phyloP scores from a whole-genome alignment of 352 stramenopile species.

The Phytophthora meadii region DNA sequence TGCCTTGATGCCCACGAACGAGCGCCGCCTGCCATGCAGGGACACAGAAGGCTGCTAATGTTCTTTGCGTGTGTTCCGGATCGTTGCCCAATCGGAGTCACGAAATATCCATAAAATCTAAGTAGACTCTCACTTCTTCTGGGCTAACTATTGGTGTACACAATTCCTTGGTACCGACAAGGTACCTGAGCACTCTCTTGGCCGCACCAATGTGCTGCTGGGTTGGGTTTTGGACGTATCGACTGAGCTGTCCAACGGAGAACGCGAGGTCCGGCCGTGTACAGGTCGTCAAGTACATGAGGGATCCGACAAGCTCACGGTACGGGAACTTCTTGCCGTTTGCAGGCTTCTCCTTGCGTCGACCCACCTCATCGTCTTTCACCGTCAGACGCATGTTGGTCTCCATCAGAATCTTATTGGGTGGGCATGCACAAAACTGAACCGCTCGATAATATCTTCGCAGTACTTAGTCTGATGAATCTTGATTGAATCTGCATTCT shows the following conservation, averaged over 20 bases:
- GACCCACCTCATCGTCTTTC: neutral
- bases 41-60: neutral
- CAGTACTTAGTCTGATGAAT: neutral
- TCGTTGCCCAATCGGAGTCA: neutral
- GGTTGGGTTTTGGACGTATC: constrained; percentile 5
- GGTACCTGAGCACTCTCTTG: neutral
- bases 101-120: constrained; percentile 3
- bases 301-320: neutral
- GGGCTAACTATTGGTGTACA: neutral
- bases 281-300: neutral
- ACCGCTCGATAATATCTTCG: neutral
- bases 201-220: constrained; percentile 9
- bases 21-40: neutral
- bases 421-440: neutral
- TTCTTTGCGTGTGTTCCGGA: neutral
- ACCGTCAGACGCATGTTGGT: neutral
- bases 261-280: neutral
- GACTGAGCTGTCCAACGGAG: neutral
- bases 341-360: neutral
- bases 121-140: neutral
- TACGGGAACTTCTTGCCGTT: neutral
- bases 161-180: constrained; percentile 7
- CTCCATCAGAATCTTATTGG: neutral
- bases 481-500: no score
- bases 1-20: neutral